A percentile compares a stretch with the other conserved stretches of the same genome.
These are phyloP conservation scores for Cordia subcordata DNA, from an alignment of 257 asterid species.

Conservation along the genomic window DNA sequence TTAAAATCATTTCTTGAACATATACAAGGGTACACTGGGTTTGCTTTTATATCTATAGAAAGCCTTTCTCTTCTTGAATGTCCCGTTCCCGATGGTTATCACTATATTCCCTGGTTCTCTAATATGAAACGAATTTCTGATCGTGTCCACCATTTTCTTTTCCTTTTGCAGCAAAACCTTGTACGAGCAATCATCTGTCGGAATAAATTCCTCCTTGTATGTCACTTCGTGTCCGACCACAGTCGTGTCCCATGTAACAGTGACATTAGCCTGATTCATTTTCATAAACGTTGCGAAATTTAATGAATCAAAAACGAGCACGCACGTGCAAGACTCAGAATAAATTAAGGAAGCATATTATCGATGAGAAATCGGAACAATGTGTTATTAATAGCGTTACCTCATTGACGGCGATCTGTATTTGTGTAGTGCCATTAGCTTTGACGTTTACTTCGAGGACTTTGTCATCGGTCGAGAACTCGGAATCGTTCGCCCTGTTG, in stretches of 20 bases:
- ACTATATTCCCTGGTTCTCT: slow-evolving; percentile 81
- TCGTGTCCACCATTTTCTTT: slow-evolving; percentile 44
- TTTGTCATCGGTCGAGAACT: slow-evolving; percentile 65
- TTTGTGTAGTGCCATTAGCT: slow-evolving; percentile 32
- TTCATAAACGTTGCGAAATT: neutral
- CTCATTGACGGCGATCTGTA: slow-evolving; percentile 57
- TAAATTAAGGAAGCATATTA: too few relatives aligned
- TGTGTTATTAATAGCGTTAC: slow-evolving; percentile 15
- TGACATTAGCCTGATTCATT: slow-evolving; percentile 47
- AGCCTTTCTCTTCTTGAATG: slow-evolving; percentile 55
- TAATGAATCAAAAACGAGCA: neutral
- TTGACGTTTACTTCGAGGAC: slow-evolving; percentile 50
- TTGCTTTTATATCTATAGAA: slow-evolving; percentile 65
- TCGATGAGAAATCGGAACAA: too few relatives aligned
- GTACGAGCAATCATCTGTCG: slow-evolving; percentile 84
- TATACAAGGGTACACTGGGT: slow-evolving; percentile 53
- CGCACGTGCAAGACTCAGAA: too few relatives aligned
- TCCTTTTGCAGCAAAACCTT: slow-evolving; percentile 59
- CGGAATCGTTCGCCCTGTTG: slow-evolving; percentile 53
- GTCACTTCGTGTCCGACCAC: slow-evolving; percentile 64
- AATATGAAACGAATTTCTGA: slow-evolving; percentile 55
- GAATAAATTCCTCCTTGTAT: slow-evolving; percentile 73
- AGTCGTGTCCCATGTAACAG: slow-evolving; percentile 63
- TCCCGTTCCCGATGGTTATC: slow-evolving; percentile 47
- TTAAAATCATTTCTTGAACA: slow-evolving; percentile 22